phyloP scores from a whole-genome alignment of 2,329 filamentous ascomycete genomes.

The Pyrenophora teres region DNA sequence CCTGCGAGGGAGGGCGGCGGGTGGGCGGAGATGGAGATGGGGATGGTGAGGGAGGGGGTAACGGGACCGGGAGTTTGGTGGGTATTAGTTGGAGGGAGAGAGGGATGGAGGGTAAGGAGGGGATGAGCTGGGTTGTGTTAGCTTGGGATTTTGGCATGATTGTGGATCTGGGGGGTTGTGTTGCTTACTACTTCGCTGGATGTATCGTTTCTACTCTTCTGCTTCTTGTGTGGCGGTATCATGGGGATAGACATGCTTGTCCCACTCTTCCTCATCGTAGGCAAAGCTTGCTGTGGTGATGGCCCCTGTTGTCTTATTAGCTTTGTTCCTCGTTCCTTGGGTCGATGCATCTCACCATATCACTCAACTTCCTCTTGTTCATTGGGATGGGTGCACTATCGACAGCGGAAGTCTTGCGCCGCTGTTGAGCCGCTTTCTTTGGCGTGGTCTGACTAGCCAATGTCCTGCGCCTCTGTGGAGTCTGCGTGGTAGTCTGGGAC shows the following conservation, averaged over 20 bases:
- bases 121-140: neutral
- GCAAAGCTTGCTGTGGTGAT: neutral
- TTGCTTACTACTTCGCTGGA: neutral
- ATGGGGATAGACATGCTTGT: neutral
- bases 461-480: neutral
- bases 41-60: neutral
- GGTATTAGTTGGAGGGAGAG: neutral
- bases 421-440: neutral
- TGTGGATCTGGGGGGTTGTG: neutral
- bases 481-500: neutral
- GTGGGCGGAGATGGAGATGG: neutral
- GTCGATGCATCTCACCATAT: constrained; percentile 4
- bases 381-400: neutral
- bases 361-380: constrained; percentile 15
- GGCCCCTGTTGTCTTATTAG: neutral
- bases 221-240: constrained; percentile 5
- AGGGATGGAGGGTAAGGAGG: neutral
- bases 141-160: too few relatives aligned
- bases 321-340: neutral
- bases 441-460: neutral
- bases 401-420: neutral
- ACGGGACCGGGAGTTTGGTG: neutral
- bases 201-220: neutral
- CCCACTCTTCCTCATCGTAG: neutral
- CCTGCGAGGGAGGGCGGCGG: too few relatives aligned